Conservation (phyloP, 225 moss, liverwort and hornwort genomes). For the Lunularia cruciata region DNA sequence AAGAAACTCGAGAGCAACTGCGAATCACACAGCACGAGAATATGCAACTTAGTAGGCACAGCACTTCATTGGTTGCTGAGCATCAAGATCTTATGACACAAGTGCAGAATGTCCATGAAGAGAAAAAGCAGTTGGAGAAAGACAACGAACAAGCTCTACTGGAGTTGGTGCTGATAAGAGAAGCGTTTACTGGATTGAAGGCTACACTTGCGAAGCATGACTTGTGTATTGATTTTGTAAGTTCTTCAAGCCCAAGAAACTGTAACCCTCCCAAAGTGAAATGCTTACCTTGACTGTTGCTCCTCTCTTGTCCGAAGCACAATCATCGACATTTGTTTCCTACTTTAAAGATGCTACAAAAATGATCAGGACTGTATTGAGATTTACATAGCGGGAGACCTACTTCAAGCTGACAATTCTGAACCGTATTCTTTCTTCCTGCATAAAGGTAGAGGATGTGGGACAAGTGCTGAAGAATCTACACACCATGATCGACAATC, state of each 20-base stretch:
- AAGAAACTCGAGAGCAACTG: slow-evolving; percentile 17
- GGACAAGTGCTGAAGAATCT: slow-evolving; percentile 22
- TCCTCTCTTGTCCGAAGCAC: too few relatives aligned
- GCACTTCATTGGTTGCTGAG: not conserved
- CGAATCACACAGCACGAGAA: slow-evolving; percentile 7
- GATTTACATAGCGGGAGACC: too few relatives aligned
- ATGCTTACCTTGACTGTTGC: too few relatives aligned
- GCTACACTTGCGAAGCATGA: slow-evolving; percentile 12
- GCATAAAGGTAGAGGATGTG: slow-evolving; percentile 34
- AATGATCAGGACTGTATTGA: too few relatives aligned
- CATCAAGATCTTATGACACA: slow-evolving; percentile 17
- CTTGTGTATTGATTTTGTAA: slow-evolving; percentile 20
- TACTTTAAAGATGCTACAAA: too few relatives aligned
- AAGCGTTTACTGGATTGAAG: slow-evolving; percentile 10
- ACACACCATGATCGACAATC: slow-evolving; percentile 26
- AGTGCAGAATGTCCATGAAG: slow-evolving; percentile 12
- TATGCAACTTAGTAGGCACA: not conserved
- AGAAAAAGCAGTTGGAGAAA: slow-evolving; percentile 21
- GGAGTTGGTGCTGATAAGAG: slow-evolving; percentile 27
- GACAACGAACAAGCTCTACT: slow-evolving; percentile 17
- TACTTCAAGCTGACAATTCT: too few relatives aligned
- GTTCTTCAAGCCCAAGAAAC: too few relatives aligned
- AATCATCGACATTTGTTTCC: too few relatives aligned
- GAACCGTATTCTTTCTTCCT: too few relatives aligned
- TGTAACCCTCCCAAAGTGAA: too few relatives aligned